These are phyloP conservation scores for Hypoxylon lenormandii DNA, from an alignment of 495 filamentous ascomycete genomes.

Conservation along the genomic window DNA sequence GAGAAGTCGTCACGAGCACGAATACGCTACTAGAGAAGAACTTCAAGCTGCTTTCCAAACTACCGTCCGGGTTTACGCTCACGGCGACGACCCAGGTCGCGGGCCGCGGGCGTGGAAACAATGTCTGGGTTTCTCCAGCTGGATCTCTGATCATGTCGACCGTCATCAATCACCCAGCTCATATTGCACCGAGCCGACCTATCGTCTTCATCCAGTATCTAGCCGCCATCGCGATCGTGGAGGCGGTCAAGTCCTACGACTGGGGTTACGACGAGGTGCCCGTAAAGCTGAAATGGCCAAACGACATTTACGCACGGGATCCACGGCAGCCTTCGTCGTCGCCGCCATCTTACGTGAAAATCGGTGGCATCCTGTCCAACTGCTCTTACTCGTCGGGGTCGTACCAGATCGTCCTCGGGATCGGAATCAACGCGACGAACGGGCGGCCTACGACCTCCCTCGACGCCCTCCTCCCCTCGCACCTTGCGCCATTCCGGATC, in stretches of 20 bases:
- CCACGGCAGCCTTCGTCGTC: slow-evolving; percentile 66
- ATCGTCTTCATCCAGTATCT: slow-evolving; percentile 96
- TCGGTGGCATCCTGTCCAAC: slow-evolving; percentile 93
- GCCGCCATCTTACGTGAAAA: slow-evolving; percentile 82
- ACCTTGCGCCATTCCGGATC: slow-evolving; percentile 70
- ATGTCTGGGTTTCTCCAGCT: slow-evolving; percentile 93
- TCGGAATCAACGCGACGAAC: slow-evolving; percentile 91
- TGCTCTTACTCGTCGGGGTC: slow-evolving; percentile 79
- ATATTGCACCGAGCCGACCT: slow-evolving; percentile 76
- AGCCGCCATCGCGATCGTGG: slow-evolving; percentile 86
- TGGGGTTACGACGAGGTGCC: slow-evolving; percentile 73
- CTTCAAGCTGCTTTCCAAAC: slow-evolving; percentile 74
- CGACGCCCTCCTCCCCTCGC: slow-evolving; percentile 72
- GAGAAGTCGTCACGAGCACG: slow-evolving; percentile 92
- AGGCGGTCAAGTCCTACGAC: slow-evolving; percentile 85
- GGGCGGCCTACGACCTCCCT: slow-evolving; percentile 87
- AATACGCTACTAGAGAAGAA: slow-evolving; percentile 97
- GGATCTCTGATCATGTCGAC: slow-evolving; percentile 88
- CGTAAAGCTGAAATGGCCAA: slow-evolving; percentile 95
- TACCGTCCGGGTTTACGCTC: slow-evolving; percentile 86
- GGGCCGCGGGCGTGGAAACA: slow-evolving; percentile 88
- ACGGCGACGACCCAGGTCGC: slow-evolving; percentile 91
- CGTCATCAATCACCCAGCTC: slow-evolving; percentile 81
- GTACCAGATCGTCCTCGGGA: slow-evolving; percentile 88
- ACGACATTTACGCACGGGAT: slow-evolving; percentile 90